Base-by-base conservation (phyloP, 306 rosid species). In the Cercis canadensis region DNA sequence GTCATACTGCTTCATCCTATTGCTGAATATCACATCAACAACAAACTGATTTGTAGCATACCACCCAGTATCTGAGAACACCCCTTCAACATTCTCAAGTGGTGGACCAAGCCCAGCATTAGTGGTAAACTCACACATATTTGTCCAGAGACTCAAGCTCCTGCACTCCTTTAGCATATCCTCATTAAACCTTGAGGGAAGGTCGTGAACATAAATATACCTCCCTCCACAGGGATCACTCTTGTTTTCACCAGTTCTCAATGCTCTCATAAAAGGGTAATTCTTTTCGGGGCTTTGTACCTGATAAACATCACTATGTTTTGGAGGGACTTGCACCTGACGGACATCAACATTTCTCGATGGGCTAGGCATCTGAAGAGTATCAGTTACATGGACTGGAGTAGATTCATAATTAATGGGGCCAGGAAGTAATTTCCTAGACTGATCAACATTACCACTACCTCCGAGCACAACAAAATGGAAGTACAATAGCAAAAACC, bases 101-200 rank as follows among this genome's bases (percentile, higher is more conserved):
- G 99, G 99, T 2, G 97, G 99, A 43, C 99, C 99, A 62, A 95
- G 97, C 69, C 99, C 99, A 3, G 92, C 90, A 82, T 91, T 95
- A 14, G 83, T 80, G 0, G 97, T 94, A 83, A 91, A 94, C 87
- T 91, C 91, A 8, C 99, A 94, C 99, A 94, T 94, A 62, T 94
- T 89, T 18, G 96, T 94, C 99, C 99, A 94, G 74, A 78, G 82
- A 78, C 97, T 94, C 74, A 94, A 66, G 73, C 83, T 91, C 81
- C 47, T 72, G 43, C 99, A 94, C 72, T 91, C 88, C 86, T 75
- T 91, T 63, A 94, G 64, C 99, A 94, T 94, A 51, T 94, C 97
- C 87, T 94, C 99, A 51, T 94, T 91, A 62, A 94, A 94, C 86
- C 90, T 87, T 0, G 97, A 67, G 24, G 97, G 99, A 77, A 94